phyloP scores from a whole-genome alignment of 305 asterid genomes.

The Fraxinus paxiana region DNA sequence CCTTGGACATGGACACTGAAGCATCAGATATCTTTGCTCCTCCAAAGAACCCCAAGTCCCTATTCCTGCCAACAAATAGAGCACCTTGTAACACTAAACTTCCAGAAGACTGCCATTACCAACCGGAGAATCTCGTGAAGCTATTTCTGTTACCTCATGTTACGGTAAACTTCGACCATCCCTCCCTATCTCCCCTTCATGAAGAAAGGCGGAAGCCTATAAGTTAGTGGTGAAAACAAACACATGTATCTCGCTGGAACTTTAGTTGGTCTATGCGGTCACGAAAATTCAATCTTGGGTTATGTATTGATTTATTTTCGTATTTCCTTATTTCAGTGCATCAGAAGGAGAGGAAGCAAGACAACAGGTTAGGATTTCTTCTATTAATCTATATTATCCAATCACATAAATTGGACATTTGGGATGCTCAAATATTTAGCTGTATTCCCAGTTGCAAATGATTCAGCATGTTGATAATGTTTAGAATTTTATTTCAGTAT shows the following conservation, averaged over 20 bases:
- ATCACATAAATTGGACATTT: not conserved
- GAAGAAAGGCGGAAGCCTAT: not conserved
- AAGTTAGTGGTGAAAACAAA: not conserved
- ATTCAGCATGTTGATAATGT: not conserved
- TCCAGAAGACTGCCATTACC: conserved; percentile 98
- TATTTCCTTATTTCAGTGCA: conserved; percentile 56
- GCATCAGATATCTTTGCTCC: conserved; percentile 58
- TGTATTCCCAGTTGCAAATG: not conserved
- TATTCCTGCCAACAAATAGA: conserved; percentile 68
- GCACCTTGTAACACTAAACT: conserved; percentile 67
- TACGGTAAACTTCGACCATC: conserved; percentile 45
- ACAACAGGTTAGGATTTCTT: conserved; percentile 47
- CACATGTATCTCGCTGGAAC: not conserved
- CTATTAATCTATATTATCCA: not conserved
- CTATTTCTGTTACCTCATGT: conserved; percentile 78
- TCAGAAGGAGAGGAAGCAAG: conserved; percentile 68
- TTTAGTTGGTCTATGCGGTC: conserved; percentile 2
- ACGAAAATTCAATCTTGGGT: not conserved
- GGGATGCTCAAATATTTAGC: not conserved
- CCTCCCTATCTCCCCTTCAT: not conserved
- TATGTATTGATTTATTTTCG: conserved; percentile 1
- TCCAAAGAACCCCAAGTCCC: conserved; percentile 79
- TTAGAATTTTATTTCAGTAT: not conserved
- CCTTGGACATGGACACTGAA: conserved; percentile 53
- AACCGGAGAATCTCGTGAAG: conserved; percentile 93